These are phyloP conservation scores for Fusarium scirpi DNA, from an alignment of 2,329 filamentous ascomycete species.

Conservation along the genomic window DNA sequence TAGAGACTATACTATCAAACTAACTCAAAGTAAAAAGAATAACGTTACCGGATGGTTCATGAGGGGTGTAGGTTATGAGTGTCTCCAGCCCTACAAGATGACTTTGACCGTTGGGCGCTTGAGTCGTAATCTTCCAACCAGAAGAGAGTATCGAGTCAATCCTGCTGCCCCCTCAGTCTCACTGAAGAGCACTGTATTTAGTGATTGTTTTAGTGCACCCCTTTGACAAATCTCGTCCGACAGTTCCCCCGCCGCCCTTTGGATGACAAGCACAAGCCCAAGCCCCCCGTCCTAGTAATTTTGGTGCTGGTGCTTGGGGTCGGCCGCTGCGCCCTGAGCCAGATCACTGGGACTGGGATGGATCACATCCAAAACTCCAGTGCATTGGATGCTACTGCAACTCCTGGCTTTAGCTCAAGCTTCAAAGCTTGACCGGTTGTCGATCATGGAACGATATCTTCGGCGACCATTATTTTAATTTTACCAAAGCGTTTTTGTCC, in stretches of 20 bases:
- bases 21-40: too few species aligned
- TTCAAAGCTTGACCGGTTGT: slow-evolving; percentile 23
- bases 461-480: slow-evolving; percentile 2
- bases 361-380: not conserved
- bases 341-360: slow-evolving; percentile 36
- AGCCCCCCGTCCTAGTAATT: not conserved
- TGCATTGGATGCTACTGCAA: not conserved
- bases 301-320: slow-evolving; percentile 19
- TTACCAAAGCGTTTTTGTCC: slow-evolving; percentile 2
- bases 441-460: slow-evolving; percentile 18
- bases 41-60: not conserved
- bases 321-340: slow-evolving; percentile 41
- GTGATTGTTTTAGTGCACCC: slow-evolving; percentile 10
- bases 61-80: slow-evolving; percentile 5
- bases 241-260: slow-evolving; percentile 20
- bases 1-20: not conserved
- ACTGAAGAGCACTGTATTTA: not conserved
- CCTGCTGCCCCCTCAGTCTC: slow-evolving; percentile 5
- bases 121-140: slow-evolving; percentile 23
- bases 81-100: slow-evolving; percentile 32
- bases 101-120: slow-evolving; percentile 24
- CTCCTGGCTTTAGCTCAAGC: slow-evolving; percentile 4
- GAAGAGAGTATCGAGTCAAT: slow-evolving; percentile 2
- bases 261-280: slow-evolving; percentile 19
- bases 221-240: slow-evolving; percentile 24